Evolutionary conservation across 352 stramenopile species (phyloP), one percentile per base, ranked within the genome.

Genomic region (Phytophthora ramorum): DNA sequence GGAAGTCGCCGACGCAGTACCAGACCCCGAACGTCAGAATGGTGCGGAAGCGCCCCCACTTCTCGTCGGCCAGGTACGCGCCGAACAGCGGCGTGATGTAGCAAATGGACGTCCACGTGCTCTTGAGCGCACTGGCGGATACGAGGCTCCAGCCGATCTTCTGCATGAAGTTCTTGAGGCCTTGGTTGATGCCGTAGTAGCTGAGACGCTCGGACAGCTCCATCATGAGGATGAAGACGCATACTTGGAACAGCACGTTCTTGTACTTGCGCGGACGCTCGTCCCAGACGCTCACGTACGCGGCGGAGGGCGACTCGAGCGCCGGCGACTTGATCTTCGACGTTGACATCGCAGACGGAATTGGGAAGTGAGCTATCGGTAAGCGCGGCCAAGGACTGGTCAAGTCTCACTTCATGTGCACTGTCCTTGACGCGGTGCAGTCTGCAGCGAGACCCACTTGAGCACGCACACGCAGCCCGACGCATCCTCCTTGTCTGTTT

Each of bases 121-220:
- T 83, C 69, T 92, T 92, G 55, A 91, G 67, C 7, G 78, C 73
- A 44, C 65, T 84, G 17, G 83, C 68, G 2, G 77, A 87, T n/a
- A 87, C 83, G 46, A 78, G 40, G 43, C 70, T 85, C 81, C 80
- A 92, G 47, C 76, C 75, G 46, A 92, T 77, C 53, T 75, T 58
- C 71, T 88, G 71, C 81, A 95, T 91, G 68, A 84, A 93, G 77
- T 95, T 93, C 73, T 93, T 93, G 44, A 93, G 76, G 0, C 83
- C 85, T 63, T 93, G 85, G 73, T 93, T 93, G 74, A 95, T 93
- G 19, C 85, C 85, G 50, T 91, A 95, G 70, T 93, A 95, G 46
- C 85, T 93, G 41, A 90, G 66, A 53, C 81, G 79, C 49, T 90
- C 81, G 48, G 80, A 75, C 17, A 91, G 69, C 58, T 90, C 81